These are phyloP conservation scores for Marsdenia floribunda DNA, from an alignment of 257 asterid genomes.

Conservation along the genomic window DNA sequence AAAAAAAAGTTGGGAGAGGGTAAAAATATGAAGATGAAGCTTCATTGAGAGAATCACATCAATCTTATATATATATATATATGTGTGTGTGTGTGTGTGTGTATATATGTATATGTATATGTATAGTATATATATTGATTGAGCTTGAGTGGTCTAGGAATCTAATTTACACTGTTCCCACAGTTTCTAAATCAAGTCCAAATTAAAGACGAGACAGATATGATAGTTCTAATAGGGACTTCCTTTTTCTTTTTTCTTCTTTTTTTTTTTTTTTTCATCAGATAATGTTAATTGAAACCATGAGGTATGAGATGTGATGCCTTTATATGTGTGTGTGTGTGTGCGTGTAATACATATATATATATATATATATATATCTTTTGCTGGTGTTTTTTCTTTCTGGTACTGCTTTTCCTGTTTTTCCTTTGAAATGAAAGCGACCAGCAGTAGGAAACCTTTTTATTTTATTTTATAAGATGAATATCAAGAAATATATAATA, in stretches of 20 bases:
- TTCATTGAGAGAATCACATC: background rate
- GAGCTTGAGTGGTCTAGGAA: constrained; percentile 16
- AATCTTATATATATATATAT: background rate
- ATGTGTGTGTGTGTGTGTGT: too few species aligned
- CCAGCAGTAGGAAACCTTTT: background rate
- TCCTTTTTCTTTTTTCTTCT: background rate
- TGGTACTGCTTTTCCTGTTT: background rate
- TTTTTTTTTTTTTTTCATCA: background rate
- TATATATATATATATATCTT: background rate
- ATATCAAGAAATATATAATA: too few species aligned
- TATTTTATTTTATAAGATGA: too few species aligned
- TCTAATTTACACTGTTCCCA: constrained; percentile 10
- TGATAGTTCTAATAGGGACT: constrained; percentile 2
- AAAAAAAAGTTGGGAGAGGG: background rate
- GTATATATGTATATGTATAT: too few species aligned
- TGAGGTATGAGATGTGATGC: constrained; percentile 8
- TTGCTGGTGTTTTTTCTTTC: background rate
- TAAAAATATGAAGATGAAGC: constrained; percentile 4
- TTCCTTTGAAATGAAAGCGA: constrained; percentile 2
- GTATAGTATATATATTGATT: too few species aligned
- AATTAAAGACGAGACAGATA: background rate
- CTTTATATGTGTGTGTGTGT: background rate
- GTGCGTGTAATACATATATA: too few species aligned
- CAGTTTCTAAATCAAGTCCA: constrained; percentile 3
- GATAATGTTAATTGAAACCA: constrained; percentile 3